These are phyloP conservation scores for Colletotrichum trifolii DNA, from an alignment of 2,329 filamentous ascomycete genomes.

Conservation along the genomic window DNA sequence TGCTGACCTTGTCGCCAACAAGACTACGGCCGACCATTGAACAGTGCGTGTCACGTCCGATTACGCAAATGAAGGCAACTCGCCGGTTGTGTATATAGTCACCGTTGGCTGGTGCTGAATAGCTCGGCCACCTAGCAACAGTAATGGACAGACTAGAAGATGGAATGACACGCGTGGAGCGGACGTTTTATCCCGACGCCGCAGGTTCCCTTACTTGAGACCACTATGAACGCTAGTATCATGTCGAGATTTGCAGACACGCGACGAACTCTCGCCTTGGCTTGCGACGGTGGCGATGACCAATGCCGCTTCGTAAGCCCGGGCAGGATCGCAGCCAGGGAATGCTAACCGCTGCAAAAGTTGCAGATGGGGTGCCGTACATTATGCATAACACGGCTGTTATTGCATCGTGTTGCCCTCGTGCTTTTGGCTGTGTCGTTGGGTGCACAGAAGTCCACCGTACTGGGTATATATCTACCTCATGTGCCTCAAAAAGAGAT, in stretches of 20 bases:
- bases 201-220: not conserved
- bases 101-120: conserved; percentile 32
- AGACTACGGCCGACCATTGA: conserved; percentile 5
- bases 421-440: too few species aligned
- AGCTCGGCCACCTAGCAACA: conserved; percentile 23
- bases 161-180: not conserved
- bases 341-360: too few species aligned
- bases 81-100: conserved; percentile 32
- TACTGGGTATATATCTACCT: too few species aligned
- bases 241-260: not conserved
- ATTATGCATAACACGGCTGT: too few species aligned
- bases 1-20: conserved; percentile 3
- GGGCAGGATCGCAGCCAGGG: not conserved
- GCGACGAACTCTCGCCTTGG: not conserved
- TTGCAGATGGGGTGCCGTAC: too few species aligned
- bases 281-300: conserved; percentile 6
- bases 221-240: not conserved
- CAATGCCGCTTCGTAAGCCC: not conserved
- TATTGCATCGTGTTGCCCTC: too few species aligned
- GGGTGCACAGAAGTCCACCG: too few species aligned
- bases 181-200: too few species aligned
- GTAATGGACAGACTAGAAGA: conserved; percentile 22
- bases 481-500: too few species aligned
- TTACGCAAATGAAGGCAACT: conserved; percentile 2
- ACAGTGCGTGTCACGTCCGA: conserved; percentile 10